These are phyloP conservation scores for Circinella umbellata DNA, from an alignment of 371 early-diverging fungal species.

Conservation along the genomic window DNA sequence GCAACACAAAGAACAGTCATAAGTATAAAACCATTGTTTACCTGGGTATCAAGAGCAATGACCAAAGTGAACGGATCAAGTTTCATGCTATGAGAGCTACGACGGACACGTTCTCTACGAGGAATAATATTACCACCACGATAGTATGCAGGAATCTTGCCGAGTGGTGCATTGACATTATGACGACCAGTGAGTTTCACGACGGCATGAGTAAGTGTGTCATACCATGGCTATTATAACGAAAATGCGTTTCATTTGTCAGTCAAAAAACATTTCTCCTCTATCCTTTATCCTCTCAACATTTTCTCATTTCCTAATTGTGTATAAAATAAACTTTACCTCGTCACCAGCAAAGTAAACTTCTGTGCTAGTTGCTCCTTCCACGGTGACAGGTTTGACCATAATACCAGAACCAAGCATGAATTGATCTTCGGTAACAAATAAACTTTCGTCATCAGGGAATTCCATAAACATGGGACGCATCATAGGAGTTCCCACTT, in stretches of 20 bases:
- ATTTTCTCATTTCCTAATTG: too few relatives aligned
- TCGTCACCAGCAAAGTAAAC: constrained; percentile 72
- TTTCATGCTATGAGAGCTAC: constrained; percentile 80
- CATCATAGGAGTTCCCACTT: constrained; percentile 78
- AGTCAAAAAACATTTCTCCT: neutral
- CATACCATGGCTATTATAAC: constrained; percentile 73
- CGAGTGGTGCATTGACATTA: constrained; percentile 70
- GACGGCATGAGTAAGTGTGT: constrained; percentile 60
- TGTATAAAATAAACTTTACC: constrained; percentile 21
- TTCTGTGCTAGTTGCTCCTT: constrained; percentile 57
- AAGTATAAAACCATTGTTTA: constrained; percentile 8
- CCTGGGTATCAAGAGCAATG: constrained; percentile 72
- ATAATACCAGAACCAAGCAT: constrained; percentile 81
- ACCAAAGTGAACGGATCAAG: constrained; percentile 92
- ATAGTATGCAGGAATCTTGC: constrained; percentile 81
- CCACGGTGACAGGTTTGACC: constrained; percentile 73
- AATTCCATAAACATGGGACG: constrained; percentile 84
- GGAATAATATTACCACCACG: constrained; percentile 90
- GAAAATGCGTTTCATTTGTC: neutral
- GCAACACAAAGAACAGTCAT: too few relatives aligned
- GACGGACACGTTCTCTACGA: constrained; percentile 84
- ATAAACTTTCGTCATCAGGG: constrained; percentile 75
- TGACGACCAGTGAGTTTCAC: constrained; percentile 52
- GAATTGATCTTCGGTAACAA: constrained; percentile 81
- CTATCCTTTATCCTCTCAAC: neutral